Conservation (phyloP, 2,329 filamentous ascomycete species). For the Ceratocystis papillata region DNA sequence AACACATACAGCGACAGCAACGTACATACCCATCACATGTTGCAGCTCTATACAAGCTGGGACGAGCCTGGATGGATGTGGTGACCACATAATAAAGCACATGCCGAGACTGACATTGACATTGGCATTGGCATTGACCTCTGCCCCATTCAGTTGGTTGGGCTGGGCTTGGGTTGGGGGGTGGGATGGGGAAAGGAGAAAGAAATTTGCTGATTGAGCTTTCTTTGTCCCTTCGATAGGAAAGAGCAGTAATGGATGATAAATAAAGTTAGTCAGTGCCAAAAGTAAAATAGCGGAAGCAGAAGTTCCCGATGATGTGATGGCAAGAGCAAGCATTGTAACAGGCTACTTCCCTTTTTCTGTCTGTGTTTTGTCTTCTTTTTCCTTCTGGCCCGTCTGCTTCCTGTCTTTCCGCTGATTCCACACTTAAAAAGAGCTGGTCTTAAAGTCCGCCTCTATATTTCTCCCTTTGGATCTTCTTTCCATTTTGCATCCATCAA, state of each 20-base stretch:
- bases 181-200: not conserved
- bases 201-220: not conserved
- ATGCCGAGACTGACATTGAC: constrained; percentile 4
- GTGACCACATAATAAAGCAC: not conserved
- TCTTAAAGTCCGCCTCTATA: not conserved
- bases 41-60: too few relatives aligned
- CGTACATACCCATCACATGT: too few relatives aligned
- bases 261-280: not conserved
- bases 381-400: not conserved
- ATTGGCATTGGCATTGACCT: constrained; percentile 6
- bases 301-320: constrained; percentile 1
- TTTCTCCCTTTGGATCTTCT: constrained; percentile 2
- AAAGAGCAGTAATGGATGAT: too few relatives aligned
- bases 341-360: not conserved
- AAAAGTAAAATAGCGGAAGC: not conserved
- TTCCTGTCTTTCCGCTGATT: too few relatives aligned
- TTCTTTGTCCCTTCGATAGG: too few relatives aligned
- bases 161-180: not conserved
- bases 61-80: not conserved
- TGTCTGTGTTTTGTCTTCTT: not conserved
- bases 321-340: not conserved
- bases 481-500: not conserved
- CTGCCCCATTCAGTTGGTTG: not conserved
- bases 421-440: not conserved
- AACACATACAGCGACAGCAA: not conserved